Conservation (phyloP, 495 filamentous ascomycete species). For the Staphylotrichum tortipilum region DNA sequence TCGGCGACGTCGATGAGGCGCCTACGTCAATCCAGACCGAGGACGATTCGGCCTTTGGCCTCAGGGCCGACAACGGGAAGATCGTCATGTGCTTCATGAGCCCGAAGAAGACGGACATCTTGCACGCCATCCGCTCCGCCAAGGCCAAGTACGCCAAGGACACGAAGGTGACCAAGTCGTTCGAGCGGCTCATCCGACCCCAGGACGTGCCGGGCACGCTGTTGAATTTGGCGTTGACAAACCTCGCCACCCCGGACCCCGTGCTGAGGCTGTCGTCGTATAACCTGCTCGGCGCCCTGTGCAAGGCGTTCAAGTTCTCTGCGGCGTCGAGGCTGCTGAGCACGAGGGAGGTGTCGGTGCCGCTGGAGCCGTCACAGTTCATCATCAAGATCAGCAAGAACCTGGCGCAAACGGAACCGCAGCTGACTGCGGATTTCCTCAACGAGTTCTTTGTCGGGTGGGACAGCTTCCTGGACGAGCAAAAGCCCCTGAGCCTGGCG, state of each 20-base stretch:
- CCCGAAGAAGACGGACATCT: conserved; percentile 49
- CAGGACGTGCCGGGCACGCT: conserved; percentile 61
- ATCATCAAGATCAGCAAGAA: conserved; percentile 55
- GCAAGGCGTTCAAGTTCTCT: conserved; percentile 55
- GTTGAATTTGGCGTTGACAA: conserved; percentile 55
- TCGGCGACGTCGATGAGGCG: conserved; percentile 56
- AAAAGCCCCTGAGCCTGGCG: conserved; percentile 52
- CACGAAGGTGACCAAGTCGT: conserved; percentile 44
- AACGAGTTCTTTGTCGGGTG: conserved; percentile 62
- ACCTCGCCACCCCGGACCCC: conserved; percentile 50
- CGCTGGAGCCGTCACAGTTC: conserved; percentile 52
- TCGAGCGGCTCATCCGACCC: conserved; percentile 53
- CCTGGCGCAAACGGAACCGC: conserved; percentile 51
- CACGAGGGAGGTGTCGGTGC: conserved; percentile 50
- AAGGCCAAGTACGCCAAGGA: conserved; percentile 55
- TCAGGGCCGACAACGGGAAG: conserved; percentile 57
- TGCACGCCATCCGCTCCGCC: conserved; percentile 50
- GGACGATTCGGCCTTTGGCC: conserved; percentile 58
- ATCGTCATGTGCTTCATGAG: conserved; percentile 60
- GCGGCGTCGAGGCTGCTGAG: conserved; percentile 50
- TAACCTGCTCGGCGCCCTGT: conserved; percentile 53
- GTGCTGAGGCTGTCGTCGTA: conserved; percentile 52
- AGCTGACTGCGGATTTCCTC: conserved; percentile 57
- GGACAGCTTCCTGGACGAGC: conserved; percentile 54
- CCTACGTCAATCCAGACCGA: conserved; percentile 52